phyloP scores from a whole-genome alignment of 1,284 basidiomycete genomes.

The Naganishia albida region DNA sequence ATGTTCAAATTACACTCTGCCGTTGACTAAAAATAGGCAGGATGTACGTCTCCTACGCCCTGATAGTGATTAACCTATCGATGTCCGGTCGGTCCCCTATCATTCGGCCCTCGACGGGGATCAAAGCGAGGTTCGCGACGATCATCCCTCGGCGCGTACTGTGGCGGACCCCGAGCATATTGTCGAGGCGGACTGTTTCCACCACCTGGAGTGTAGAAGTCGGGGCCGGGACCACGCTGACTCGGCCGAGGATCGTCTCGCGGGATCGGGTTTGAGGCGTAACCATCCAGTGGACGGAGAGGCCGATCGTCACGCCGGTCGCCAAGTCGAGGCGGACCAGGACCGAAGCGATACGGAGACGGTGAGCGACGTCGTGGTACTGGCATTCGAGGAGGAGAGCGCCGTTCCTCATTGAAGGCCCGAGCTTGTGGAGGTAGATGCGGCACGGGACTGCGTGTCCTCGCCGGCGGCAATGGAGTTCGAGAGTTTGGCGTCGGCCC shows the following conservation, averaged over 20 bases:
- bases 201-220: conserved; percentile 17
- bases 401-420: background rate
- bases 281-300: background rate
- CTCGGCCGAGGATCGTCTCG: conserved; percentile 7
- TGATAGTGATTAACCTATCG: background rate
- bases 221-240: conserved; percentile 16
- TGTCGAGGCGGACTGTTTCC: conserved; percentile 20
- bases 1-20: too few species aligned
- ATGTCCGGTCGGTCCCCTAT: conserved; percentile 5
- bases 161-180: background rate
- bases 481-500: background rate
- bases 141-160: background rate
- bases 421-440: conserved; percentile 13
- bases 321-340: background rate
- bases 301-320: conserved; percentile 8
- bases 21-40: too few species aligned
- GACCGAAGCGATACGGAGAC: background rate
- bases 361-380: conserved; percentile 14
- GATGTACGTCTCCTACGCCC: too few species aligned
- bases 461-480: background rate
- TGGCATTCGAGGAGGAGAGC: conserved; percentile 4
- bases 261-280: background rate
- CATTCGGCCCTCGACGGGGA: background rate
- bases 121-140: conserved; percentile 5
- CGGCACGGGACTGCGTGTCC: conserved; percentile 7